These are phyloP conservation scores for Fusarium sp. DNA, from an alignment of 2,329 filamentous ascomycete genomes.

Conservation along the genomic window DNA sequence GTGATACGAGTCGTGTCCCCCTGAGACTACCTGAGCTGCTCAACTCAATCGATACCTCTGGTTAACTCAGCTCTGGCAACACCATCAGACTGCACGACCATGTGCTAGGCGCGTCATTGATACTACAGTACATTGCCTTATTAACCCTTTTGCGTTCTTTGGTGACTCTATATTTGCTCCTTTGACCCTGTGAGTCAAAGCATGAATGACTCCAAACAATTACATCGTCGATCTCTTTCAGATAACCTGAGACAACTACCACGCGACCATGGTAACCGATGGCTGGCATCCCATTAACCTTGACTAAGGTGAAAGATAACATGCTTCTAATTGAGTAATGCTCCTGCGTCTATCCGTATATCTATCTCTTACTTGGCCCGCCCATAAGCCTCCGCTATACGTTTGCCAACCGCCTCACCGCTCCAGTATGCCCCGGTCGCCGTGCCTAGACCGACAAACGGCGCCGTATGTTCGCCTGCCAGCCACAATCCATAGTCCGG, in stretches of 20 bases:
- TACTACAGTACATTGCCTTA: constrained; percentile 5
- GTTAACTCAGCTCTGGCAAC: constrained; percentile 19
- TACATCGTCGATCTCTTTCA: constrained; percentile 31
- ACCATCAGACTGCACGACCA: constrained; percentile 27
- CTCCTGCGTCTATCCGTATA: background rate
- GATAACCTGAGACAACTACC: constrained; percentile 24
- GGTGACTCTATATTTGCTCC: background rate
- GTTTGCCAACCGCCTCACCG: constrained; percentile 79
- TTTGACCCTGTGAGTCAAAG: constrained; percentile 13
- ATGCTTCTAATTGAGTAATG: background rate
- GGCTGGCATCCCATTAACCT: constrained; percentile 6
- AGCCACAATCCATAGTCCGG: constrained; percentile 81
- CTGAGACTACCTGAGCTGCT: background rate
- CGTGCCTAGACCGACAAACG: constrained; percentile 89
- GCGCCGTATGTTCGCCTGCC: constrained; percentile 90
- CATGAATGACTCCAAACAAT: constrained; percentile 10
- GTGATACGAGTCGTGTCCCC: constrained; percentile 29
- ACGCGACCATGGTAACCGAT: constrained; percentile 29
- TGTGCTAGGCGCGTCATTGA: constrained; percentile 36
- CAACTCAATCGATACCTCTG: constrained; percentile 37
- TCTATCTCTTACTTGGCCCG: constrained; percentile 33
- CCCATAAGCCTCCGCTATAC: constrained; percentile 69
- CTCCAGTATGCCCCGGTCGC: constrained; percentile 94
- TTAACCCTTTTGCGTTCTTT: background rate
- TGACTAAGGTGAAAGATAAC: background rate